These are phyloP conservation scores for Cryphonectria parasitica DNA, from an alignment of 2,329 filamentous ascomycete genomes.

Conservation along the genomic window DNA sequence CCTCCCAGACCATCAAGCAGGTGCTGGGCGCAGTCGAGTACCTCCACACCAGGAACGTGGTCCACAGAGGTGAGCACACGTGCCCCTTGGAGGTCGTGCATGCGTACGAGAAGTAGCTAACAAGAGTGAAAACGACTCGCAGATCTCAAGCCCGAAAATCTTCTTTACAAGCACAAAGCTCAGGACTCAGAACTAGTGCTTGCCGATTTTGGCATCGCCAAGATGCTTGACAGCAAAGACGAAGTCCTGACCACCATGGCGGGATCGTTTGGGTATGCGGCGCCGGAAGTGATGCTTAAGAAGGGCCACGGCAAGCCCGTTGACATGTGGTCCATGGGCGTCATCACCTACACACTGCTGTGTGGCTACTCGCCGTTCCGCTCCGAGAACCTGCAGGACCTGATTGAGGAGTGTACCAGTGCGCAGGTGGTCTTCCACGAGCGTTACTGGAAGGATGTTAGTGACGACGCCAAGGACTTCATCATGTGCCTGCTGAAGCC, in stretches of 20 bases:
- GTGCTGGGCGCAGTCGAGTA: slow-evolving; percentile 93
- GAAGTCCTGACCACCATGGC: slow-evolving; percentile 98
- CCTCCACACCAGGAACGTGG: slow-evolving; percentile 90
- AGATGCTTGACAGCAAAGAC: slow-evolving; percentile 89
- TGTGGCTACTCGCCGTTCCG: slow-evolving; percentile 99
- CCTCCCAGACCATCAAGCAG: slow-evolving; percentile 92
- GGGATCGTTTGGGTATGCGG: slow-evolving; percentile 96
- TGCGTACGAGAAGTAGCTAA: not conserved
- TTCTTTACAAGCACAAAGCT: slow-evolving; percentile 85
- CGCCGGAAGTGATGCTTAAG: slow-evolving; percentile 98
- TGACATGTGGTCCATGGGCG: slow-evolving; percentile 98
- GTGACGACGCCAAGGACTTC: slow-evolving; percentile 92
- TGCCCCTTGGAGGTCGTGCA: not conserved
- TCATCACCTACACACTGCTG: slow-evolving; percentile 97
- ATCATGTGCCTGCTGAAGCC: slow-evolving; percentile 82
- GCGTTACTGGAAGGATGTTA: slow-evolving; percentile 98
- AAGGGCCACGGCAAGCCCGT: slow-evolving; percentile 96
- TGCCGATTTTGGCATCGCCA: slow-evolving; percentile 97
- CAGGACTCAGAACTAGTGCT: slow-evolving; percentile 83
- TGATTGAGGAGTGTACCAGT: slow-evolving; percentile 91
- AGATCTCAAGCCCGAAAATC: slow-evolving; percentile 98
- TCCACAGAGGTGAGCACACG: slow-evolving; percentile 76
- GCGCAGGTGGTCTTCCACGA: slow-evolving; percentile 92
- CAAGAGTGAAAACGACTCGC: not conserved
- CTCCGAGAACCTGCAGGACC: slow-evolving; percentile 87